phyloP scores from a whole-genome alignment of 2,329 filamentous ascomycete genomes.

The Colletotrichum lini region DNA sequence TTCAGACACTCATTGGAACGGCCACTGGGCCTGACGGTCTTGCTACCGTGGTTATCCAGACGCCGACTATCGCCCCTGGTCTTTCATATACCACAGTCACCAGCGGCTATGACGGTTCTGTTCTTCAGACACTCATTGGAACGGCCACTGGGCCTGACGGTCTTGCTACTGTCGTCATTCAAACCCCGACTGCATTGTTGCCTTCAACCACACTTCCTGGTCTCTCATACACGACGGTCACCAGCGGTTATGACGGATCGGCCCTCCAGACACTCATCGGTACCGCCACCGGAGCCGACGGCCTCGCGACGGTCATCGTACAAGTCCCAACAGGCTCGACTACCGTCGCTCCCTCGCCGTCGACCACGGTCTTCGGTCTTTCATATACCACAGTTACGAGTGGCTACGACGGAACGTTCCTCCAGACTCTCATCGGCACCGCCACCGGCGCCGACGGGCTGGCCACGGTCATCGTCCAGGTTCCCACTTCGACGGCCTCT shows the following conservation, averaged over 20 bases:
- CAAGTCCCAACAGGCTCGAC: conserved; percentile 19
- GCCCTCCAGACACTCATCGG: conserved; percentile 22
- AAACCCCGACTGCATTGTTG: conserved; percentile 9
- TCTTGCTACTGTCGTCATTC: background rate
- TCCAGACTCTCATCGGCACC: conserved; percentile 23
- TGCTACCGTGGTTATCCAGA: too few species aligned
- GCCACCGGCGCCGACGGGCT: conserved; percentile 29
- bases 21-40: conserved; percentile 19
- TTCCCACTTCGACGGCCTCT: background rate
- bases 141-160: too few species aligned
- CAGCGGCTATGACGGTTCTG: too few species aligned
- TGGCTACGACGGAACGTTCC: conserved; percentile 17
- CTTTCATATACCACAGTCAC: conserved; percentile 20
- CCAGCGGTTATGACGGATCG: conserved; percentile 6
- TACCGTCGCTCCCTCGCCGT: background rate
- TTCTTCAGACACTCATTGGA: too few species aligned
- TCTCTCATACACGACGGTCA: background rate
- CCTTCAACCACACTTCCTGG: background rate
- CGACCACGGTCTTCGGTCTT: background rate
- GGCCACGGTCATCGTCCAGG: conserved; percentile 22
- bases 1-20: conserved; percentile 7
- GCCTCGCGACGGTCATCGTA: conserved; percentile 25
- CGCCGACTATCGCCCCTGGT: too few species aligned
- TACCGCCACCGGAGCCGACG: background rate
- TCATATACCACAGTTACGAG: conserved; percentile 34